Conservation (phyloP, 1,284 basidiomycete genomes). For the Cutaneotrichosporon sp. region DNA sequence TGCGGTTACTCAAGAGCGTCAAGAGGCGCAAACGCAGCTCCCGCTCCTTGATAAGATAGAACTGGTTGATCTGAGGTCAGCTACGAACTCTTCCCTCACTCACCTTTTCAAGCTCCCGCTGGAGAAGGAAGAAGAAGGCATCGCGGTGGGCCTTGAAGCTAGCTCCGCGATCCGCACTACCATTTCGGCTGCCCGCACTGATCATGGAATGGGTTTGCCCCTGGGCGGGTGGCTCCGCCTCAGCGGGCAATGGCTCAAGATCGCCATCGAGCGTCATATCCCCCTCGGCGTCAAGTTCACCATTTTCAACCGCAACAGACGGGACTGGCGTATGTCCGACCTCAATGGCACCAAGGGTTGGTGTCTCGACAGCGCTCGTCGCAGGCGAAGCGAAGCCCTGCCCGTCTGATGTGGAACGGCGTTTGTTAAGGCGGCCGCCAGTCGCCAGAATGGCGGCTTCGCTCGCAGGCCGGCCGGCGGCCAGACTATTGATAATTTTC, state of each 20-base stretch:
- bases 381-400: slow-evolving; percentile 1
- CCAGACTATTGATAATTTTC: slow-evolving; percentile 92
- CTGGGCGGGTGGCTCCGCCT: slow-evolving; percentile 41
- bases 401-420: slow-evolving; percentile 7
- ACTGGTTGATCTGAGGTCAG: slow-evolving; percentile 84
- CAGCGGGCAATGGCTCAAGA: slow-evolving; percentile 45
- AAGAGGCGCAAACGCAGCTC: slow-evolving; percentile 88
- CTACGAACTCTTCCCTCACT: slow-evolving; percentile 1
- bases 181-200: slow-evolving; percentile 7
- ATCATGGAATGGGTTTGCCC: slow-evolving; percentile 25
- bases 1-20: slow-evolving; percentile 87
- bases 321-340: neutral
- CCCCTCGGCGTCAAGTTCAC: neutral
- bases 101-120: slow-evolving; percentile 96
- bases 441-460: slow-evolving; percentile 83
- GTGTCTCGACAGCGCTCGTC: slow-evolving; percentile 11
- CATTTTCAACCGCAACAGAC: too few relatives aligned
- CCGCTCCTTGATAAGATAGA: slow-evolving; percentile 96
- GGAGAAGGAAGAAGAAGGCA: slow-evolving; percentile 98
- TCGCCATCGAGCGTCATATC: slow-evolving; percentile 18
- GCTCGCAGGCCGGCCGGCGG: slow-evolving; percentile 76
- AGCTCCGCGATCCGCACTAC: slow-evolving; percentile 34
- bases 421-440: slow-evolving; percentile 68
- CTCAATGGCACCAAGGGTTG: slow-evolving; percentile 10
- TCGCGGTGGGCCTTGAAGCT: slow-evolving; percentile 90